Percentiles rank a stretch among this genome's conserved stretches.
Conservation (phyloP, 805 yeast species). For the Yarrowia osloensis region DNA sequence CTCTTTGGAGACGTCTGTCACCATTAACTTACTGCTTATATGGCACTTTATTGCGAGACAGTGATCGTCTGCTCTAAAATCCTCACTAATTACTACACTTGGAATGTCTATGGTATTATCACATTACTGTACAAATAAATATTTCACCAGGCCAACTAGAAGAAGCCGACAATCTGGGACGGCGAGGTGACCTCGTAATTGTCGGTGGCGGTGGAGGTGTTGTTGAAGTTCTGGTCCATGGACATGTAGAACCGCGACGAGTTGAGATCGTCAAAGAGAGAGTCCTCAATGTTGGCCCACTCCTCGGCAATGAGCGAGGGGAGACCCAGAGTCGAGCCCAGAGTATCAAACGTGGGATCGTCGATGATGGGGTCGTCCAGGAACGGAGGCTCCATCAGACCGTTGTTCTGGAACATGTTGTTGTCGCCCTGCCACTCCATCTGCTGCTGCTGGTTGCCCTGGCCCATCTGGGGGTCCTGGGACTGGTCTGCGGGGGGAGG, state of each 20-base stretch:
- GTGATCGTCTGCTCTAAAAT: neutral
- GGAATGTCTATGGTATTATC: too few species aligned
- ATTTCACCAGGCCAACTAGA: conserved; percentile 2
- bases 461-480: conserved; percentile 3
- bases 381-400: conserved; percentile 14
- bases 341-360: conserved; percentile 23
- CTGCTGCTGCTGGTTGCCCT: conserved; percentile 17
- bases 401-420: conserved; percentile 18
- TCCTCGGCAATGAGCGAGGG: conserved; percentile 28
- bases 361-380: conserved; percentile 21
- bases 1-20: neutral
- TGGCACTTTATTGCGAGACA: neutral
- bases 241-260: conserved; percentile 28
- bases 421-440: conserved; percentile 26
- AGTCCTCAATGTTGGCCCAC: conserved; percentile 31
- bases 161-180: conserved; percentile 25
- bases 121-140: conserved; percentile 29
- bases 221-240: conserved; percentile 23
- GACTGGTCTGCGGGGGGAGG: conserved; percentile 3
- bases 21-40: neutral
- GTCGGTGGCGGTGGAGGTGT: conserved; percentile 25
- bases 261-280: conserved; percentile 27
- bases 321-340: conserved; percentile 28
- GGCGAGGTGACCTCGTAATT: conserved; percentile 23
- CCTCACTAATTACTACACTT: too few species aligned